Evolutionary conservation across 179 eudicot species (phyloP), one percentile per base, ranked within the genome.

Genomic region (Pouteria campechiana): DNA sequence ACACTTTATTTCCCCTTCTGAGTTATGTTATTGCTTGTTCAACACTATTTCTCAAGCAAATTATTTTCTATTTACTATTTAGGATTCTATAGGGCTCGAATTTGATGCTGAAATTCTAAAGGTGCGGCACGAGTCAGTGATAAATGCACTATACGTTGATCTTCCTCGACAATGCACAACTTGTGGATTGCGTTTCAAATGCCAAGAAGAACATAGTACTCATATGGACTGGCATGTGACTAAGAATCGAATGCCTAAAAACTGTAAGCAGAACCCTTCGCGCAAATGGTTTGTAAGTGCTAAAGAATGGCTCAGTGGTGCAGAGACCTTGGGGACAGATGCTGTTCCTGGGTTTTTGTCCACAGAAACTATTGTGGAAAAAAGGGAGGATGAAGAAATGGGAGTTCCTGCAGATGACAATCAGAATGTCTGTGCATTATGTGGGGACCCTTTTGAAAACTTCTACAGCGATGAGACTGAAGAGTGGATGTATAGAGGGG

Each of bases 221-320:
- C 98, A 90, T 64, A 90, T 90, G 98, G 98, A 90, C 60, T 90
- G 97, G 97, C 97, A 89, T 46, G 97, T 89, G 32, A 76, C 83
- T 6, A 89, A 78, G 62, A 89, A 89, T 51, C 65, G 97, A 25
- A 55, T 70, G 32, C 63, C 83, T 8, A 90, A 54, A 68, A 86
- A 82, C 52, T 86, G 90, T 12, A 86, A 86, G 56, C 88, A 83
- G 50, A 86, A 74, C 41, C 79, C 87, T 38, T 85, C 98, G 48
- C 95, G 93, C 5, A 90, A 79, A 60, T 90, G 98, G 98, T 90
- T 76, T 56, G 90, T 82, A 18, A 74, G 75, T 52, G 65, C 68
- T 6, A 67, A 18, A 60, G 68, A 81, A 93, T 90, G 98, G 98
- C 93, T 90, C 35, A 79, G 81, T 64, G 76, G 95, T 19, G 72